Percentiles rank a stretch among this genome's conserved stretches.
These are phyloP conservation scores for Byssochlamys sp. DNA, from an alignment of 2,329 filamentous ascomycete species.

Conservation along the genomic window DNA sequence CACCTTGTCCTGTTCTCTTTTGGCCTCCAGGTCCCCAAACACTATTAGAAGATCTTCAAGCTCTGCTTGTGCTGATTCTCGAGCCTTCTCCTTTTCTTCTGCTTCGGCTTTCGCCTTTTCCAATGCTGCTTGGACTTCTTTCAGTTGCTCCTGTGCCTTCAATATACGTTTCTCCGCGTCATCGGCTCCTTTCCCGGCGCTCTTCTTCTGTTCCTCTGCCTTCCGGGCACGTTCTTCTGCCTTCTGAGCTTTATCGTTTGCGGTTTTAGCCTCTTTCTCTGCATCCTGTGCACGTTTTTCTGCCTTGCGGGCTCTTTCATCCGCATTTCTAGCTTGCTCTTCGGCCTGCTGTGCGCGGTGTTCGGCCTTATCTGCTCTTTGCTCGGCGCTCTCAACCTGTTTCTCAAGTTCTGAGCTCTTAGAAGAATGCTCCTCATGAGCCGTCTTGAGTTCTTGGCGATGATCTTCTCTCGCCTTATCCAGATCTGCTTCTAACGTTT, in stretches of 20 bases:
- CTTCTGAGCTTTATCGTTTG: constrained; percentile 13
- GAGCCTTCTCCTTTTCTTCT: constrained; percentile 51
- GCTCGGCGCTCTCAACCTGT: constrained; percentile 37
- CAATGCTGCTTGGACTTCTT: constrained; percentile 12
- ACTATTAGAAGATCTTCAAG: constrained; percentile 74
- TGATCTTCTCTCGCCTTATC: constrained; percentile 52
- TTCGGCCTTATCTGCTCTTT: constrained; percentile 29
- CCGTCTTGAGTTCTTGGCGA: constrained; percentile 49
- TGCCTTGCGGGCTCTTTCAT: constrained; percentile 29
- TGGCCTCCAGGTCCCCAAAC: constrained; percentile 70
- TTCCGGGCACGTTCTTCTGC: constrained; percentile 4
- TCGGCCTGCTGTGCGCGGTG: constrained; percentile 19
- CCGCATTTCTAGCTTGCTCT: constrained; percentile 31
- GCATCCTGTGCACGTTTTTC: constrained; percentile 20
- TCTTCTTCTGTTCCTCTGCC: not conserved
- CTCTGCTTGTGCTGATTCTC: constrained; percentile 57
- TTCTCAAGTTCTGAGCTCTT: constrained; percentile 40
- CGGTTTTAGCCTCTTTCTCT: constrained; percentile 16
- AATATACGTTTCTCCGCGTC: not conserved
- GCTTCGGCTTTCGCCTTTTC: constrained; percentile 23
- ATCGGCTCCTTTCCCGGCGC: constrained; percentile 20
- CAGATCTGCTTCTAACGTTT: constrained; percentile 44
- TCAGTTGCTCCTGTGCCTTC: constrained; percentile 11
- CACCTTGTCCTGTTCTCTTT: constrained; percentile 65
- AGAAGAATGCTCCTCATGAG: constrained; percentile 42